A percentile compares a stretch with the other conserved stretches of the same genome.
Conservation (phyloP, 805 yeast genomes). For the Grigorovia jiainica region DNA sequence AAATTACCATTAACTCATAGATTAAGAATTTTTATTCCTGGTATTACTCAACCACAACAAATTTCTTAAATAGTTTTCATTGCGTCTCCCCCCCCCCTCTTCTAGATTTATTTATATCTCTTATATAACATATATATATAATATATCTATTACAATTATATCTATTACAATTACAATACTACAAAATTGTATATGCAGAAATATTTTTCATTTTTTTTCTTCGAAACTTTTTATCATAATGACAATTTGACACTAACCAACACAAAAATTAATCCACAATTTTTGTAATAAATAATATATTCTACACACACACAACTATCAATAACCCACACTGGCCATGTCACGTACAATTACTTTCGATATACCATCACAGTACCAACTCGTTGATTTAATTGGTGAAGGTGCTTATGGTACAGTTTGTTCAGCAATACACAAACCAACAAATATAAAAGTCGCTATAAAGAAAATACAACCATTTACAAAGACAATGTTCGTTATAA, state of each 20-base stretch:
- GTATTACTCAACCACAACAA: slow-evolving; percentile 33
- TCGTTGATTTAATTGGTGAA: slow-evolving; percentile 57
- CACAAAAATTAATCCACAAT: too few species aligned
- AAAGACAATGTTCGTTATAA: slow-evolving; percentile 51
- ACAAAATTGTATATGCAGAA: too few species aligned
- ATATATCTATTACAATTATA: too few species aligned
- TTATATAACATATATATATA: neutral
- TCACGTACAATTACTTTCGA: slow-evolving; percentile 50
- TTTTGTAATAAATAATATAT: too few species aligned
- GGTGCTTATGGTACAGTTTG: slow-evolving; percentile 81
- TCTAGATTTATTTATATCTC: neutral
- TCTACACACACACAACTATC: neutral
- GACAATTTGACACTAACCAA: neutral
- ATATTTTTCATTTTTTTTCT: too few species aligned
- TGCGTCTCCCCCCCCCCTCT: too few species aligned
- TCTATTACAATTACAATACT: too few species aligned
- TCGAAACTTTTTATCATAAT: too few species aligned
- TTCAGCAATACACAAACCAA: slow-evolving; percentile 53
- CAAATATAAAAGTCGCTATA: slow-evolving; percentile 60
- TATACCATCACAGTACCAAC: slow-evolving; percentile 51
- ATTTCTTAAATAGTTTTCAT: too few species aligned
- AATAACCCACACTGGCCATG: slow-evolving; percentile 9
- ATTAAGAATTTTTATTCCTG: slow-evolving; percentile 55
- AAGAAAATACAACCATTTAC: slow-evolving; percentile 69
- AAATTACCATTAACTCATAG: slow-evolving; percentile 79